Percentiles rank a stretch among this genome's conserved stretches.
Evolutionary conservation across 805 yeast genomes (phyloP).

Genomic region (Yarrowia sp.): DNA sequence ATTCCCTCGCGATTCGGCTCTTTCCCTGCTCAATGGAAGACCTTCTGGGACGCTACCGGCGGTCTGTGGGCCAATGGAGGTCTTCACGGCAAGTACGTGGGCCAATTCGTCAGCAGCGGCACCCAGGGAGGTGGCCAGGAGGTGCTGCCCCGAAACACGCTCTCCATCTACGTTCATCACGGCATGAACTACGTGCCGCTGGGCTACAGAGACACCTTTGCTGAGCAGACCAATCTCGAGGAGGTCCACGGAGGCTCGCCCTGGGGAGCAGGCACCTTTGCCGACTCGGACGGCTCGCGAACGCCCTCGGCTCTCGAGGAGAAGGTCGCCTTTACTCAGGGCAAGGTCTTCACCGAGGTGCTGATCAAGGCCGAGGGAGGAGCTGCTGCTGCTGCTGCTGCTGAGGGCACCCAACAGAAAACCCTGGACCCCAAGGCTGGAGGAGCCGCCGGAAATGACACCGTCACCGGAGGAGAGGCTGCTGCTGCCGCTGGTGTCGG

Average conservation of each 20-base stretch:
- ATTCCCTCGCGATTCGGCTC: slow-evolving; percentile 86
- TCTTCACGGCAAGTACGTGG: slow-evolving; percentile 75
- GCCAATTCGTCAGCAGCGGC: slow-evolving; percentile 75
- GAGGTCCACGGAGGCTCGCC: slow-evolving; percentile 83
- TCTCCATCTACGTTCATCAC: slow-evolving; percentile 76
- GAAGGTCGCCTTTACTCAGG: slow-evolving; percentile 70
- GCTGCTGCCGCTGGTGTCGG: background rate
- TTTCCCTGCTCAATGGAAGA: slow-evolving; percentile 77
- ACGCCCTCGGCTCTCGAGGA: slow-evolving; percentile 67
- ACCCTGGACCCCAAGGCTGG: slow-evolving; percentile 40
- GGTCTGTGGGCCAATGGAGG: slow-evolving; percentile 80
- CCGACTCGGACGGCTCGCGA: slow-evolving; percentile 82
- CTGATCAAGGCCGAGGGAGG: slow-evolving; percentile 44
- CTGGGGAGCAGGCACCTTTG: slow-evolving; percentile 85
- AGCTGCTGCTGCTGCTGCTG: slow-evolving; percentile 26
- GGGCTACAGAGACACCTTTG: slow-evolving; percentile 70
- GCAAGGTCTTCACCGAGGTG: slow-evolving; percentile 63
- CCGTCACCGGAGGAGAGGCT: background rate
- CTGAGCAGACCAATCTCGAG: slow-evolving; percentile 59
- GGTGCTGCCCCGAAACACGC: slow-evolving; percentile 65
- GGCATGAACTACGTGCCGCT: slow-evolving; percentile 82
- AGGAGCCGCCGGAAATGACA: background rate
- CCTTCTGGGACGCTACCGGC: slow-evolving; percentile 81
- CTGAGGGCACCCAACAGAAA: slow-evolving; percentile 22
- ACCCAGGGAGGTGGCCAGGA: slow-evolving; percentile 87